These are phyloP conservation scores for Sphaerulina vaccinii DNA, from an alignment of 2,329 filamentous ascomycete species.

Conservation along the genomic window DNA sequence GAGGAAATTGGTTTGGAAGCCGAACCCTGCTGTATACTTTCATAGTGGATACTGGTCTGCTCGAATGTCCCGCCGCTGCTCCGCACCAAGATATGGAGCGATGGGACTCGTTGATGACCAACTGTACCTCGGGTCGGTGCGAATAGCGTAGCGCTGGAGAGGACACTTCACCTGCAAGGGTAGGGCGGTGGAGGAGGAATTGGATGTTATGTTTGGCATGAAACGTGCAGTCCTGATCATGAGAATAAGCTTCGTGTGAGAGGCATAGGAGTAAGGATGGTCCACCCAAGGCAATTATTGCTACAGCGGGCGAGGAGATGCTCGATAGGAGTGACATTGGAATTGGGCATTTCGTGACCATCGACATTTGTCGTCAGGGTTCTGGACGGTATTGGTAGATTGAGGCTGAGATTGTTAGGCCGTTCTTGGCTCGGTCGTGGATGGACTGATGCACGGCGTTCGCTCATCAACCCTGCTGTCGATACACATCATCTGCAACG, in stretches of 20 bases:
- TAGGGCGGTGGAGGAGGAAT: background rate
- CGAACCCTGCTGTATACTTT: background rate
- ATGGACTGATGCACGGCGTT: background rate
- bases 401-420: background rate
- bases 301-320: background rate
- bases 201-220: background rate
- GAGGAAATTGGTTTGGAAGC: background rate
- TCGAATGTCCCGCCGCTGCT: background rate
- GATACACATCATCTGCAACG: background rate
- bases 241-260: background rate
- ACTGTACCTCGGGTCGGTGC: background rate
- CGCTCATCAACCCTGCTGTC: background rate
- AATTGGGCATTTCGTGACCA: background rate
- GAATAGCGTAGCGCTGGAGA: background rate
- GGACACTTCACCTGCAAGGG: background rate
- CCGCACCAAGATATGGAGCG: background rate
- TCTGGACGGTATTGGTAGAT: background rate
- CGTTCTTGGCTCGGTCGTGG: background rate
- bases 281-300: too few relatives aligned
- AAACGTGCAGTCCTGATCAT: background rate
- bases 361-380: background rate
- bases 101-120: background rate
- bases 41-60: background rate
- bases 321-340: background rate
- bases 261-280: background rate